phyloP scores from a whole-genome alignment of 1,284 basidiomycete species.

The Irpex sp. region DNA sequence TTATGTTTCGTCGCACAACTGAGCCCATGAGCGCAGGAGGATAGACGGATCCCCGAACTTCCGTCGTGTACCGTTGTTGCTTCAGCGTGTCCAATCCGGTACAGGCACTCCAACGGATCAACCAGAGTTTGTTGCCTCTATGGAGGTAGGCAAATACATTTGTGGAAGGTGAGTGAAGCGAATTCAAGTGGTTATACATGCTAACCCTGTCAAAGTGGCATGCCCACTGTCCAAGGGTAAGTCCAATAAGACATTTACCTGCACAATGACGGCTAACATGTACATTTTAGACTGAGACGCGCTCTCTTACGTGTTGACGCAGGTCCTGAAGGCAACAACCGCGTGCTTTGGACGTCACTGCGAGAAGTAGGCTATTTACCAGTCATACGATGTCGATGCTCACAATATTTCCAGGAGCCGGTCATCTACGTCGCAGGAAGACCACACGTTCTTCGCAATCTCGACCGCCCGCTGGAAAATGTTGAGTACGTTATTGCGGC shows the following conservation, averaged over 20 bases:
- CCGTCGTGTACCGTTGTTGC: slow-evolving; percentile 69
- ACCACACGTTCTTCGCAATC: slow-evolving; percentile 91
- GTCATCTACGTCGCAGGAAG: slow-evolving; percentile 89
- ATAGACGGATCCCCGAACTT: slow-evolving; percentile 95
- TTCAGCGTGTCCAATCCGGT: slow-evolving; percentile 37
- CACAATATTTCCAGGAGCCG: slow-evolving; percentile 66
- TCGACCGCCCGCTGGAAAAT: slow-evolving; percentile 88
- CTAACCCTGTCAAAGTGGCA: slow-evolving; percentile 48
- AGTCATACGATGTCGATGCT: background rate
- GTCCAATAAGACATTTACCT: slow-evolving; percentile 15
- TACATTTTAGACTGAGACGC: slow-evolving; percentile 60
- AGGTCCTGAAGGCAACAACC: slow-evolving; percentile 66
- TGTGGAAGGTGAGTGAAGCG: slow-evolving; percentile 69
- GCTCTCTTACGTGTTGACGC: slow-evolving; percentile 84
- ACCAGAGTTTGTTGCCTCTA: slow-evolving; percentile 34
- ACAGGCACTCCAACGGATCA: slow-evolving; percentile 29
- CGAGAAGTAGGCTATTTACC: slow-evolving; percentile 56
- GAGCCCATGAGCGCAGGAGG: slow-evolving; percentile 45
- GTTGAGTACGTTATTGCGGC: slow-evolving; percentile 74
- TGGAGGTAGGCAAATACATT: slow-evolving; percentile 60
- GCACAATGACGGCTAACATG: background rate
- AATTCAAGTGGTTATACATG: background rate
- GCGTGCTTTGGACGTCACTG: slow-evolving; percentile 87
- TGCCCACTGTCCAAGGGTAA: slow-evolving; percentile 86
- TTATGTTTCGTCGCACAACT: background rate